These are phyloP conservation scores for Podospora pseudopauciseta DNA, from an alignment of 495 filamentous ascomycete genomes.

Conservation along the genomic window DNA sequence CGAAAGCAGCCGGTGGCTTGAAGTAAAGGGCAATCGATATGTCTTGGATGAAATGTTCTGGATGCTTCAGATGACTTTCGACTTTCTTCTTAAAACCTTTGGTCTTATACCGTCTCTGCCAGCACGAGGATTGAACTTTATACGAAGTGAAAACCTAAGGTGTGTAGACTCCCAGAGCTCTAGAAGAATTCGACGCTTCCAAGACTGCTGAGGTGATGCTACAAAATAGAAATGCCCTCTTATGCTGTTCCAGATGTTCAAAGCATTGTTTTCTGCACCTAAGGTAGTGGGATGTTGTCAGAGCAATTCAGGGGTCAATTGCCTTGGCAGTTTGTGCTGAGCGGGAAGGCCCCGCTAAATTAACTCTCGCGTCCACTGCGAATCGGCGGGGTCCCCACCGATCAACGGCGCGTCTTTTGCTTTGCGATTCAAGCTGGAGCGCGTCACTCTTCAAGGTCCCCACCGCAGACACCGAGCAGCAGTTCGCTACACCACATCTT, in stretches of 20 bases:
- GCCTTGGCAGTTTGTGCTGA: background rate
- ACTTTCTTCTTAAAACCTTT: no score
- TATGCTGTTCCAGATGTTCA: no score
- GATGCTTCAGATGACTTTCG: no score
- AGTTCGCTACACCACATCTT: background rate
- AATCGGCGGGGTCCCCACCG: background rate
- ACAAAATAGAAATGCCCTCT: no score
- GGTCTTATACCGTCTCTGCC: no score
- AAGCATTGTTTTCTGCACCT: background rate
- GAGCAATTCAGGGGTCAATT: background rate
- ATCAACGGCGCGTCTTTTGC: constrained; percentile 7
- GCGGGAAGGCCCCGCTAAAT: constrained; percentile 7
- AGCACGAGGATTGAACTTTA: no score
- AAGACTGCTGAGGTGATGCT: no score
- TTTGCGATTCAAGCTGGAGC: background rate
- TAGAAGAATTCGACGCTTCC: no score
- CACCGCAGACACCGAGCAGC: background rate
- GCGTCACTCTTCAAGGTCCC: constrained; percentile 3
- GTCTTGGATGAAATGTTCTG: no score
- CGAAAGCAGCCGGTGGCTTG: background rate
- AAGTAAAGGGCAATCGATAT: background rate
- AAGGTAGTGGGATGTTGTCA: background rate
- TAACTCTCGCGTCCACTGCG: constrained; percentile 1
- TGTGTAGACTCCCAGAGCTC: no score
- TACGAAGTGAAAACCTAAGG: no score